Percentiles rank a stretch among this genome's conserved stretches.
These are phyloP conservation scores for Psidium friedrichsthalianum DNA, from an alignment of 345 rosid species.

Conservation along the genomic window DNA sequence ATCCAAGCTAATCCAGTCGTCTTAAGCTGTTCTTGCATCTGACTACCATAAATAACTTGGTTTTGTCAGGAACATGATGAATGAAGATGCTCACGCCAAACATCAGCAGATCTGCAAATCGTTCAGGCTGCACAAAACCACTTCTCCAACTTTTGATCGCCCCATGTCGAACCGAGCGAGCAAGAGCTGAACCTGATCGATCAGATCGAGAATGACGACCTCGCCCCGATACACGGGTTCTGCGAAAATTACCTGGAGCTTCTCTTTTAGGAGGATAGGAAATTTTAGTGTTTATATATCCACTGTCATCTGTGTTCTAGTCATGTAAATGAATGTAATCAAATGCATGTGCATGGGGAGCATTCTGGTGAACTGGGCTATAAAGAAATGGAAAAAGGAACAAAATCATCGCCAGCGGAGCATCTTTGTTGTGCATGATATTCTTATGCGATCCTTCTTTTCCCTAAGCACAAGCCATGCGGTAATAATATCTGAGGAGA, in stretches of 20 bases:
- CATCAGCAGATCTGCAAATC: slow-evolving; percentile 66
- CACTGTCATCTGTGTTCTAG: neutral
- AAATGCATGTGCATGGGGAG: neutral
- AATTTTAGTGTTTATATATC: neutral
- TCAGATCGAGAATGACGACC: neutral
- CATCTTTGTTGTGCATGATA: neutral
- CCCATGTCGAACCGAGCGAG: neutral
- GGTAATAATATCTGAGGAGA: neutral
- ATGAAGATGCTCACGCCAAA: slow-evolving; percentile 81
- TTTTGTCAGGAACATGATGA: slow-evolving; percentile 23
- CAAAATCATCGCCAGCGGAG: neutral
- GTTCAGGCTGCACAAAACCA: slow-evolving; percentile 64
- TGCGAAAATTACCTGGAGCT: neutral
- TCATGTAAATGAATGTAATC: neutral
- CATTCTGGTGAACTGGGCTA: neutral
- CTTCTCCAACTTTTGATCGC: slow-evolving; percentile 49
- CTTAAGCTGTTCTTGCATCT: neutral
- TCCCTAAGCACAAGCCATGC: neutral
- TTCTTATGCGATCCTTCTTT: neutral
- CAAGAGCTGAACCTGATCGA: neutral
- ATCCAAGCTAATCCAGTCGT: neutral
- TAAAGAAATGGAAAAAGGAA: neutral
- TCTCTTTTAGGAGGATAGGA: neutral
- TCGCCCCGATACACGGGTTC: neutral
- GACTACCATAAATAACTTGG: neutral